These are phyloP conservation scores for Aphanomyces invadans DNA, from an alignment of 352 stramenopile genomes.

Conservation along the genomic window DNA sequence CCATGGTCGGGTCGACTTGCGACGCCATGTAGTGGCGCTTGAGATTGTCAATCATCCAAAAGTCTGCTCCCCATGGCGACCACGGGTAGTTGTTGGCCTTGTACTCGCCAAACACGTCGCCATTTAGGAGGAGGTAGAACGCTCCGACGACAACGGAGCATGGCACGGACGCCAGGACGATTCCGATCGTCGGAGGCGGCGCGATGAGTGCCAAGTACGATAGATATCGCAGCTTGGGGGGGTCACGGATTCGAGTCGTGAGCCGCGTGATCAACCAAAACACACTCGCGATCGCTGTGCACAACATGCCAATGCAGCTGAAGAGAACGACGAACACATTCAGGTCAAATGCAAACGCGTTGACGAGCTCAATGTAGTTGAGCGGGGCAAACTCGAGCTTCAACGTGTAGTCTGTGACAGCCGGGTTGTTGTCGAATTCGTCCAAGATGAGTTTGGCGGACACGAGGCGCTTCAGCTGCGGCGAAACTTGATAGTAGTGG, in stretches of 20 bases:
- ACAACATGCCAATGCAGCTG: conserved; percentile 81
- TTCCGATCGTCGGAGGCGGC: conserved; percentile 76
- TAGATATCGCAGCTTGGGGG: conserved; percentile 88
- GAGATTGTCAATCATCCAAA: conserved; percentile 73
- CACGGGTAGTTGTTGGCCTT: not conserved
- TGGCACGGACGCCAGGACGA: conserved; percentile 82
- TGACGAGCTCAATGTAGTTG: conserved; percentile 93
- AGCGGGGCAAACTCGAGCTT: conserved; percentile 88
- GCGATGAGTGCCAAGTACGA: conserved; percentile 88
- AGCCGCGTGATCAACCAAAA: conserved; percentile 89
- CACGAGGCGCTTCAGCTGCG: conserved; percentile 90
- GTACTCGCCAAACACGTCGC: conserved; percentile 32
- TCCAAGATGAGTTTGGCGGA: conserved; percentile 81
- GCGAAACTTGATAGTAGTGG: conserved; percentile 91
- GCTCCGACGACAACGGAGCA: conserved; percentile 61
- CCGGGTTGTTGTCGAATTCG: conserved; percentile 89
- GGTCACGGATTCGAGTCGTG: conserved; percentile 86
- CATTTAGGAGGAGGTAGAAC: conserved; percentile 67
- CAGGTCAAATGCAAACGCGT: conserved; percentile 93
- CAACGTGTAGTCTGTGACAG: conserved; percentile 85
- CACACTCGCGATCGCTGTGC: conserved; percentile 66
- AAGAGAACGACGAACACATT: conserved; percentile 93
- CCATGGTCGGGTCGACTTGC: conserved; percentile 70
- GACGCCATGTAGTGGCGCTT: conserved; percentile 82
- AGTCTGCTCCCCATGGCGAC: conserved; percentile 26